phyloP scores from a whole-genome alignment of 768 basidiomycete species.

The Tulasnella sp. region DNA sequence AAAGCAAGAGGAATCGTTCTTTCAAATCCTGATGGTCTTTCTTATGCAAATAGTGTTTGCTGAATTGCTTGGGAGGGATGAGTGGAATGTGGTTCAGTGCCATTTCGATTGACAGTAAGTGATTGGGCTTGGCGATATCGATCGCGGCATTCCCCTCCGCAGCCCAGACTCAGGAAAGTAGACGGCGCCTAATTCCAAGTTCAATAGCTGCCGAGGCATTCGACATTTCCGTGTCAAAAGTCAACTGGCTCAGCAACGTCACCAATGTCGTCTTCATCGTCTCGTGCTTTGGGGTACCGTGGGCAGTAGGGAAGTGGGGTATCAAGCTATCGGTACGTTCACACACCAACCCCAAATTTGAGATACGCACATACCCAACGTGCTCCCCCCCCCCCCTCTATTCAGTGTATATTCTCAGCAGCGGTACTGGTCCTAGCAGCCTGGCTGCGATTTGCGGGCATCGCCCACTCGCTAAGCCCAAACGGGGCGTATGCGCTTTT shows the following conservation, averaged over 20 bases:
- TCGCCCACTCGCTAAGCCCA: constrained; percentile 44
- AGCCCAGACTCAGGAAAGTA: neutral
- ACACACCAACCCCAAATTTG: constrained; percentile 41
- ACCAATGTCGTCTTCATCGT: constrained; percentile 58
- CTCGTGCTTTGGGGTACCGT: constrained; percentile 50
- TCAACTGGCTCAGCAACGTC: constrained; percentile 77
- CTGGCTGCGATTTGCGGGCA: constrained; percentile 74
- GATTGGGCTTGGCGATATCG: neutral
- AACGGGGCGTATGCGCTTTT: constrained; percentile 55
- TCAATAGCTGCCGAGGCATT: constrained; percentile 32
- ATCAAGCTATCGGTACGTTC: constrained; percentile 51
- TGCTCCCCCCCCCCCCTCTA: no score
- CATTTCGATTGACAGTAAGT: constrained; percentile 58
- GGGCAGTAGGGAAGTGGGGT: constrained; percentile 53
- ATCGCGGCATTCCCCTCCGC: neutral
- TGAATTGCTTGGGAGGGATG: constrained; percentile 60
- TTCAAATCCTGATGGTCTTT: neutral
- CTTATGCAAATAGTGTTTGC: constrained; percentile 31
- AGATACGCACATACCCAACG: constrained; percentile 45
- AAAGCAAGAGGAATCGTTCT: no score
- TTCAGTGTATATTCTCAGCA: constrained; percentile 56
- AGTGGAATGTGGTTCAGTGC: constrained; percentile 79
- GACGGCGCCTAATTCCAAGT: neutral
- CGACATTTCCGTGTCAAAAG: constrained; percentile 54
- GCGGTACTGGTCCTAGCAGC: constrained; percentile 49